A percentile compares a stretch with the other conserved stretches of the same genome.
phyloP scores from a whole-genome alignment of 2,329 filamentous ascomycete genomes.

The Calonectria ilicicola region DNA sequence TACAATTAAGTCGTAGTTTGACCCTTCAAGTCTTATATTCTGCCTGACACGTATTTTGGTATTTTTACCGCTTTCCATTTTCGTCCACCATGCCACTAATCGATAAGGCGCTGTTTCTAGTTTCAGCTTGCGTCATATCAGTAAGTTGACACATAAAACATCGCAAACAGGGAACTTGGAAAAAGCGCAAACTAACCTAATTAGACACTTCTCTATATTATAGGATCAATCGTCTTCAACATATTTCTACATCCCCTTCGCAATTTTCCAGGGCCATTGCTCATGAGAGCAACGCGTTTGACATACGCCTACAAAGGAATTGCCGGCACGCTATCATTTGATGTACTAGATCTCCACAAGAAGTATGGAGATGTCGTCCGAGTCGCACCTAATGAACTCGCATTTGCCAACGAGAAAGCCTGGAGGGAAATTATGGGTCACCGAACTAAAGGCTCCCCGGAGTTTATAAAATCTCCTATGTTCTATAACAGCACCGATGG shows the following conservation, averaged over 20 bases:
- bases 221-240: background rate
- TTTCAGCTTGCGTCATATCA: background rate
- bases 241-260: slow-evolving; percentile 9
- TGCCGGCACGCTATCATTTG: background rate
- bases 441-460: background rate
- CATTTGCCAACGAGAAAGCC: background rate
- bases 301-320: background rate
- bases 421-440: slow-evolving; percentile 6
- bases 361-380: slow-evolving; percentile 12
- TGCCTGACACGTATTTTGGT: too few relatives aligned
- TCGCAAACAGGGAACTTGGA: too few relatives aligned
- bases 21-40: too few relatives aligned
- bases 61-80: background rate
- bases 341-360: background rate
- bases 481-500: background rate
- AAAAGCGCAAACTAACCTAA: background rate
- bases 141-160: background rate
- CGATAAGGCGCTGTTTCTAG: background rate
- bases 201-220: background rate
- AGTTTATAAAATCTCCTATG: background rate
- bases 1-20: too few relatives aligned
- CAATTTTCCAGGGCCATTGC: slow-evolving; percentile 11
- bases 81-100: background rate
- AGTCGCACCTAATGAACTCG: slow-evolving; percentile 5
- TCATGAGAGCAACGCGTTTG: background rate